Conservation (phyloP, 768 basidiomycete genomes). For the Podaxis pistillaris region DNA sequence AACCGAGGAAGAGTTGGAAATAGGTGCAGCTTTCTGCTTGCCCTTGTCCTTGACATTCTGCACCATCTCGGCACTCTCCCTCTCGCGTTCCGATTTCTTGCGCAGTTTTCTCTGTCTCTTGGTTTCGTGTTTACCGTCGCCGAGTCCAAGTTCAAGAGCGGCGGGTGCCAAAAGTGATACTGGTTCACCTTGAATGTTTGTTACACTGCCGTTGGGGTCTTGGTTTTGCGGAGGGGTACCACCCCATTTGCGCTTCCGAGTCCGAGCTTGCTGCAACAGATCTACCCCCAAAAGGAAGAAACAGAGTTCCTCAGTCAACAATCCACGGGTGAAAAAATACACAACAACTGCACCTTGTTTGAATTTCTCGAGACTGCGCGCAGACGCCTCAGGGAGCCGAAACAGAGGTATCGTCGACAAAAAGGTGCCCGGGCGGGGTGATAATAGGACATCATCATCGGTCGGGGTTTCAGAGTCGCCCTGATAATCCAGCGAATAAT, state of each 20-base stretch:
- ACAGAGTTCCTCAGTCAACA: neutral
- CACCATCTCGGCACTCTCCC: neutral
- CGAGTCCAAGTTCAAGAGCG: conserved; percentile 13
- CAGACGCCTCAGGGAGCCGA: neutral
- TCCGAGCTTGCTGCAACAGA: conserved; percentile 14
- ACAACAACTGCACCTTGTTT: conserved; percentile 11
- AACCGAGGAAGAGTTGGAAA: neutral
- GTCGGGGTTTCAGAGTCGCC: too few relatives aligned
- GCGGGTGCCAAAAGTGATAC: neutral
- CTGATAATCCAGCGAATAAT: neutral
- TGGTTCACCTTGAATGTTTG: neutral
- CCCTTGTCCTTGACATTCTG: neutral
- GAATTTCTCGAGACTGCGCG: neutral
- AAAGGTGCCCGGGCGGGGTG: conserved; percentile 12
- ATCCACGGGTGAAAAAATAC: neutral
- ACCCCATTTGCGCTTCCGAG: conserved; percentile 22
- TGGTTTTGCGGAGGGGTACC: conserved; percentile 18
- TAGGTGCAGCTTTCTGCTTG: neutral
- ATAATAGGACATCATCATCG: neutral
- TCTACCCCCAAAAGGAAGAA: neutral
- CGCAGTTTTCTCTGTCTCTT: neutral
- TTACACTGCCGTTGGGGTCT: neutral
- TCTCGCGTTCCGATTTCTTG: neutral
- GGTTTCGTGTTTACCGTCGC: neutral
- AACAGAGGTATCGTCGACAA: neutral